A percentile compares a stretch with the other conserved stretches of the same genome.
Evolutionary conservation across 345 rosid species (phyloP).

Genomic region (Pistacia vera): DNA sequence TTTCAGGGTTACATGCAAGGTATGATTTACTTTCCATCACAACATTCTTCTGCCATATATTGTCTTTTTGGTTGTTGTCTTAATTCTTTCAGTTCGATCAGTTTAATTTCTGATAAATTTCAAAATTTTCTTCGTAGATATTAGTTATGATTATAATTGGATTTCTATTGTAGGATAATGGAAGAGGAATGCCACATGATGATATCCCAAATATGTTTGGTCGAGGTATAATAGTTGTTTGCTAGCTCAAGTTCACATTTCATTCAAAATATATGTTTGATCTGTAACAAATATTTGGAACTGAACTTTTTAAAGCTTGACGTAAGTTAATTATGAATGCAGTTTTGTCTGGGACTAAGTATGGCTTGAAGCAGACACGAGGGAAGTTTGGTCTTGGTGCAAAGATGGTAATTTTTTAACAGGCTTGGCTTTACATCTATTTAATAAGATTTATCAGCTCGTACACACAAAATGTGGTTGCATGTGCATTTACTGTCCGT

Average conservation of each 20-base stretch:
- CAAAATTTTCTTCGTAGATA: not conserved
- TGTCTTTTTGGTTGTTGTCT: not conserved
- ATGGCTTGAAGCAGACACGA: slow-evolving; percentile 97
- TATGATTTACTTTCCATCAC: slow-evolving; percentile 33
- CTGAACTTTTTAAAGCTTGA: slow-evolving; percentile 13
- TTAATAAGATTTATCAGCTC: not conserved
- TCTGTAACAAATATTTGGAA: not conserved
- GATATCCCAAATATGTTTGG: slow-evolving; percentile 99
- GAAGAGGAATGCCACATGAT: slow-evolving; percentile 99
- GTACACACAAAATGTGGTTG: not conserved
- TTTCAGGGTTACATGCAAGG: slow-evolving; percentile 96
- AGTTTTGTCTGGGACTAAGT: slow-evolving; percentile 95
- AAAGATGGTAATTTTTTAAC: slow-evolving; percentile 67
- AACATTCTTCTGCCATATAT: slow-evolving; percentile 1
- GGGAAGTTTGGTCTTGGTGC: slow-evolving; percentile 99
- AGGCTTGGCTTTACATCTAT: slow-evolving; percentile 14
- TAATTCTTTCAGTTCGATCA: slow-evolving; percentile 1
- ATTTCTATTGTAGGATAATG: slow-evolving; percentile 75
- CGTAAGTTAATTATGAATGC: slow-evolving; percentile 31
- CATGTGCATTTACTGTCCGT: not conserved
- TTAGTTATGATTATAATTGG: slow-evolving; percentile 9
- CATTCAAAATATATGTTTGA: not conserved
- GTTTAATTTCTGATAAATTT: not conserved
- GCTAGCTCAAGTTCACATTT: slow-evolving; percentile 7
- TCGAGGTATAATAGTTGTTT: slow-evolving; percentile 54